A percentile compares a stretch with the other conserved stretches of the same genome.
Conservation (phyloP, 2,329 filamentous ascomycete genomes). For the Aureobasidium lini region DNA sequence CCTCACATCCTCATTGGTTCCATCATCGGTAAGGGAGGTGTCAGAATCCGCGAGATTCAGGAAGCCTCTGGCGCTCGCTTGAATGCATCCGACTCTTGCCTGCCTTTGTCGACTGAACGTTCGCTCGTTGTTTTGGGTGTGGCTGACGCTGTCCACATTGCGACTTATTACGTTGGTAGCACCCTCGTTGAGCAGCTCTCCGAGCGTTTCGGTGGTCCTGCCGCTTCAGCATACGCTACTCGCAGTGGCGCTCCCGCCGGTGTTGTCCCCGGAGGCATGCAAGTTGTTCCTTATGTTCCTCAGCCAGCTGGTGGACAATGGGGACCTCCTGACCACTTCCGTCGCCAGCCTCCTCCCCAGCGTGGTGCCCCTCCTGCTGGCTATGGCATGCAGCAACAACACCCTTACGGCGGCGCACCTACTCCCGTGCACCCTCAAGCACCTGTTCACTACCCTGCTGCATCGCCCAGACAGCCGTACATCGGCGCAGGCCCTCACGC, state of each 20-base stretch:
- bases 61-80: slow-evolving; percentile 93
- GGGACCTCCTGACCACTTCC: slow-evolving; percentile 79
- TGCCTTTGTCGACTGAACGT: slow-evolving; percentile 90
- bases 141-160: slow-evolving; percentile 96
- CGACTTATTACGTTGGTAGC: slow-evolving; percentile 96
- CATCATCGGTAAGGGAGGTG: slow-evolving; percentile 95
- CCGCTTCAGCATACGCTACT: slow-evolving; percentile 95
- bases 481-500: slow-evolving; percentile 73
- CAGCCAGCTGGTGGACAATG: slow-evolving; percentile 90
- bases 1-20: slow-evolving; percentile 96
- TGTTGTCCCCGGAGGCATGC: slow-evolving; percentile 93
- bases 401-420: slow-evolving; percentile 47
- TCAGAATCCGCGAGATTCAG: slow-evolving; percentile 95
- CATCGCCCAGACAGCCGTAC: slow-evolving; percentile 66
- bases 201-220: slow-evolving; percentile 90
- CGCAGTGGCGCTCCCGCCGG: slow-evolving; percentile 88
- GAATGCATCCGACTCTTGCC: slow-evolving; percentile 90
- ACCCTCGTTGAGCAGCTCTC: slow-evolving; percentile 97
- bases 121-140: slow-evolving; percentile 98
- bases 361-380: slow-evolving; percentile 52
- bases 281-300: slow-evolving; percentile 95
- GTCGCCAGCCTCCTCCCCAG: slow-evolving; percentile 67
- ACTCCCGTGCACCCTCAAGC: slow-evolving; percentile 44
- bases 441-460: slow-evolving; percentile 64
- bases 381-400: slow-evolving; percentile 63